These are phyloP conservation scores for Exophiala sp. DNA, from an alignment of 2,329 filamentous ascomycete species.

Conservation along the genomic window DNA sequence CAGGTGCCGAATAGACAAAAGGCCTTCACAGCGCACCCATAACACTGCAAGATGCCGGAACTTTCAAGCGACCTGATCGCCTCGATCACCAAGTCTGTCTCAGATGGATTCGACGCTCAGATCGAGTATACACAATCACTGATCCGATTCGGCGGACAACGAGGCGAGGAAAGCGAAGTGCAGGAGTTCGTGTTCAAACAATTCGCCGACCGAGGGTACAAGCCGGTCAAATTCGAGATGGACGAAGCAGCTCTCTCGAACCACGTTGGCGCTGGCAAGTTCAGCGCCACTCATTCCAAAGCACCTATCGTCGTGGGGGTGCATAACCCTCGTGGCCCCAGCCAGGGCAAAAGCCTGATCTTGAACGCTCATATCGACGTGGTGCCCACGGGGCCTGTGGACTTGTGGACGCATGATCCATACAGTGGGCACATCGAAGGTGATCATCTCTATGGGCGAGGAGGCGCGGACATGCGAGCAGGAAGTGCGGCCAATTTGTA, in stretches of 20 bases:
- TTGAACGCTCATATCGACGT: slow-evolving; percentile 24
- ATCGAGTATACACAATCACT: slow-evolving; percentile 22
- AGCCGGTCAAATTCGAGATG: slow-evolving; percentile 21
- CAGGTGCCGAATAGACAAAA: too few relatives aligned
- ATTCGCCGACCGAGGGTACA: slow-evolving; percentile 16
- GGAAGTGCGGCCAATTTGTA: slow-evolving; percentile 16
- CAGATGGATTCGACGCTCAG: slow-evolving; percentile 17
- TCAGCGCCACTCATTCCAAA: slow-evolving; percentile 18
- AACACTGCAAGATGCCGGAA: slow-evolving; percentile 22
- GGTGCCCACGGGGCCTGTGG: slow-evolving; percentile 20
- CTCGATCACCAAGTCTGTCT: slow-evolving; percentile 17
- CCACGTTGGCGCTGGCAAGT: slow-evolving; percentile 20
- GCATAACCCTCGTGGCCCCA: slow-evolving; percentile 19
- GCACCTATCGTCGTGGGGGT: slow-evolving; percentile 22
- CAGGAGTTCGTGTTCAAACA: slow-evolving; percentile 21
- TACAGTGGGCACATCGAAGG: slow-evolving; percentile 21
- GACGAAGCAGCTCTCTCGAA: slow-evolving; percentile 13
- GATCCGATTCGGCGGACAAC: slow-evolving; percentile 21
- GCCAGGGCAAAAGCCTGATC: slow-evolving; percentile 21
- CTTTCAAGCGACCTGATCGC: slow-evolving; percentile 17
- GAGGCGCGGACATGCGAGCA: slow-evolving; percentile 19
- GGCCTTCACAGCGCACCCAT: too few relatives aligned
- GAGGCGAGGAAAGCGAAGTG: slow-evolving; percentile 18
- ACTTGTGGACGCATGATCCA: slow-evolving; percentile 21
- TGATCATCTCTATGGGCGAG: slow-evolving; percentile 20